A percentile compares a stretch with the other conserved stretches of the same genome.
Conservation (phyloP, 1,284 basidiomycete genomes). For the Fomitopsis palustris region DNA sequence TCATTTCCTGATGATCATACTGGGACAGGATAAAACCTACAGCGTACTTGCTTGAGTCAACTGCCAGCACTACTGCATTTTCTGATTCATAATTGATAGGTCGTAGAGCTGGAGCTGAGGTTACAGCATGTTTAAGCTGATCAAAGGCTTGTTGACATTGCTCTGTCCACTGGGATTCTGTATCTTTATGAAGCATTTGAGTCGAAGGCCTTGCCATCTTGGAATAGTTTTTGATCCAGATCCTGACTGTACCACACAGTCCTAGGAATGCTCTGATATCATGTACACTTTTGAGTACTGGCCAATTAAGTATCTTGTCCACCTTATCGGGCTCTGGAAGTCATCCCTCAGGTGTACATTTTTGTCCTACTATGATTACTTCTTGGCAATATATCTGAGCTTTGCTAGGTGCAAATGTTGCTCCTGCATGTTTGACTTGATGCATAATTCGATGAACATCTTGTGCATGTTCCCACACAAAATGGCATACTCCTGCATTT, state of each 20-base stretch:
- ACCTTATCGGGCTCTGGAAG: conserved; percentile 22
- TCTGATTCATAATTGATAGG: conserved; percentile 14
- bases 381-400: conserved; percentile 10
- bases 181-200: conserved; percentile 20
- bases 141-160: conserved; percentile 14
- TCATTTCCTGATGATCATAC: too few relatives aligned
- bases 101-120: conserved; percentile 26
- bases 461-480: conserved; percentile 29
- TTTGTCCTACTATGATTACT: conserved; percentile 25
- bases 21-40: not conserved
- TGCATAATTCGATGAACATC: conserved; percentile 30
- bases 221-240: conserved; percentile 30
- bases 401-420: conserved; percentile 20
- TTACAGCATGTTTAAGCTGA: not conserved
- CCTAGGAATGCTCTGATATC: conserved; percentile 27
- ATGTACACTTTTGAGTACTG: conserved; percentile 7
- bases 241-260: conserved; percentile 20
- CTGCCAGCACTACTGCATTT: not conserved
- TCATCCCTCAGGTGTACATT: conserved; percentile 22
- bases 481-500: conserved; percentile 25
- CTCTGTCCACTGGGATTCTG: conserved; percentile 13
- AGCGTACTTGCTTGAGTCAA: not conserved
- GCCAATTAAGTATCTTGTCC: conserved; percentile 27
- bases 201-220: conserved; percentile 15
- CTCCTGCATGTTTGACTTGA: conserved; percentile 22